Base-by-base conservation (phyloP, 306 rosid genomes). In the Dryas drummondii region DNA sequence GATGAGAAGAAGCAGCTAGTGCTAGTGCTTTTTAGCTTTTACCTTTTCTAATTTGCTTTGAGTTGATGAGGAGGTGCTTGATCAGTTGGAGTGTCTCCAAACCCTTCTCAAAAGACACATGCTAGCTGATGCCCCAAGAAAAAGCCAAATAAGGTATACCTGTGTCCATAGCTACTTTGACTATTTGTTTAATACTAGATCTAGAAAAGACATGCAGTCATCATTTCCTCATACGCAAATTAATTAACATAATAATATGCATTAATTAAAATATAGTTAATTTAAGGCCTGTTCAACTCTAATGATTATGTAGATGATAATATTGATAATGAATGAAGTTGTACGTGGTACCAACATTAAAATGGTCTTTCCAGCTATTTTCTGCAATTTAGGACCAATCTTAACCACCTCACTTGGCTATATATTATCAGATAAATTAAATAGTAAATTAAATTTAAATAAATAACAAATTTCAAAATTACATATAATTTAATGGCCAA, bases 61-160 rank as follows among this genome's bases (percentile, higher is more conserved):
- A 26, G 2, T 7, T 72, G 17, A 52, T 66, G 68, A 67, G 66
- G 65, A 66, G 78, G 71, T 46, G 67, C 76, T 70, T 61, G 16
- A 42, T 10, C 12, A 66, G 46, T 37, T 63, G n/a, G 52, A 70
- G 76, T 88, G 96, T 70, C 93, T 86, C 84, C 72, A 82, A 61
- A 78, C 63, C 77, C 74, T 69, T 74, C 82, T 83, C 92, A 86
- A 86, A 87, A 86, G 96, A 53, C 91, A 76, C 79, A 40, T 54
- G 49, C 42, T 71, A 46, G 26, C 27, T 72, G 80, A 27, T 73
- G 75, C 84, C 82, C 62, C 74, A 49, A 79, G 77, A 79, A 81
- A 16, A 83, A 79, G 79, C 50, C 78, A 83, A 73, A 86, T 68
- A 89, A 80, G 71, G 16, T 81, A 77, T 56, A 74, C 82, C 75